phyloP scores from a whole-genome alignment of 148 eudicot genomes.

The Diospyros lotus region DNA sequence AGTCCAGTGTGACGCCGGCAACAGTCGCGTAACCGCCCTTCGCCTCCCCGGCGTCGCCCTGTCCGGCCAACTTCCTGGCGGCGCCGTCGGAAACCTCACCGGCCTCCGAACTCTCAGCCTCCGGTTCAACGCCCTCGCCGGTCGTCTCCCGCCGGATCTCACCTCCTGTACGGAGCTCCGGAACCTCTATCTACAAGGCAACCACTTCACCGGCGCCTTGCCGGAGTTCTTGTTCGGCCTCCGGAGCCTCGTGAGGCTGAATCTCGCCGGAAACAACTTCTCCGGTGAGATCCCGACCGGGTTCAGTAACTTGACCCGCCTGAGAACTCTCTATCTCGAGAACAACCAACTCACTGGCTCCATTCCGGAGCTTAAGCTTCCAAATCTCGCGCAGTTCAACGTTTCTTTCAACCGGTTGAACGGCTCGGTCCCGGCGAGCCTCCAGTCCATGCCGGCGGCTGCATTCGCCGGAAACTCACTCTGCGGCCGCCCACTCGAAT shows the following conservation, averaged over 20 bases:
- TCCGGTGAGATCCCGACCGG: conserved; percentile 40
- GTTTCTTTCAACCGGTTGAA: conserved; percentile 54
- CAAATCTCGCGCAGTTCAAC: conserved; percentile 55
- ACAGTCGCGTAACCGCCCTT: conserved; percentile 41
- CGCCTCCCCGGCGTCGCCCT: conserved; percentile 61
- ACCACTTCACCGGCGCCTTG: conserved; percentile 39
- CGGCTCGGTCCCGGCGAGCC: conserved; percentile 62
- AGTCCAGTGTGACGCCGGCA: conserved; percentile 31
- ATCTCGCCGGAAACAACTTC: conserved; percentile 52
- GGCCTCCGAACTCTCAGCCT: conserved; percentile 44
- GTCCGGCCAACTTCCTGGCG: conserved; percentile 42
- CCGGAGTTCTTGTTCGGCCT: conserved; percentile 29
- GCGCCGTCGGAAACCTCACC: conserved; percentile 40
- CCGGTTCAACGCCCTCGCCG: conserved; percentile 47
- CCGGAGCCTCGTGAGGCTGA: conserved; percentile 40
- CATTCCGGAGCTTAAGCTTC: conserved; percentile 55
- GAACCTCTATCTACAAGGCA: conserved; percentile 50
- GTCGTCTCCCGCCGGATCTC: conserved; percentile 46
- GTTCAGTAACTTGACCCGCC: conserved; percentile 40
- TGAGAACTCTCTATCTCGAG: conserved; percentile 56
- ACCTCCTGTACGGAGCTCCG: conserved; percentile 30
- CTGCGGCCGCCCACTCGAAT: conserved; percentile 60
- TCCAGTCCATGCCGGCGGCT: conserved; percentile 32
- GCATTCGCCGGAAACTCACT: conserved; percentile 52
- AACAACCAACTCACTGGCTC: conserved; percentile 49